phyloP scores from a whole-genome alignment of 495 filamentous ascomycete genomes.

The Trichoderma gamsii region DNA sequence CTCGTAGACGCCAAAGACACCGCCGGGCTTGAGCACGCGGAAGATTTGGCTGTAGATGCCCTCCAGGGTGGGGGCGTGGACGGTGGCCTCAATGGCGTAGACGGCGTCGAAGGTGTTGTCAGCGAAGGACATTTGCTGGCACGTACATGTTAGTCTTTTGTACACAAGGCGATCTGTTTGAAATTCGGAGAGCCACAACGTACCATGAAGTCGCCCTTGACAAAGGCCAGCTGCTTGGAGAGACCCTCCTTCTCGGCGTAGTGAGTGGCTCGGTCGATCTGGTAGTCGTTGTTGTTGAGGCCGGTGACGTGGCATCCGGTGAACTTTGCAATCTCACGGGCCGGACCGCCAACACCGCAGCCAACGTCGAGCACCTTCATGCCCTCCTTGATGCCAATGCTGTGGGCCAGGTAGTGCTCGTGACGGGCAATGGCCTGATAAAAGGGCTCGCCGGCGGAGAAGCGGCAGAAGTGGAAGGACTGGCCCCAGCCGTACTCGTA shows the following conservation, averaged over 20 bases:
- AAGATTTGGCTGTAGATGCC: slow-evolving; percentile 93
- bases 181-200: slow-evolving; percentile 14
- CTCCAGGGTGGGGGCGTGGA: slow-evolving; percentile 89
- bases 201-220: slow-evolving; percentile 98
- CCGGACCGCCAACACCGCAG: slow-evolving; percentile 96
- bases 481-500: slow-evolving; percentile 97
- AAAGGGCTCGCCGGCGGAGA: slow-evolving; percentile 82
- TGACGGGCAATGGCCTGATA: slow-evolving; percentile 91
- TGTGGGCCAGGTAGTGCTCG: slow-evolving; percentile 94
- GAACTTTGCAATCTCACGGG: slow-evolving; percentile 94
- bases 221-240: slow-evolving; percentile 73
- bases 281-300: slow-evolving; percentile 99
- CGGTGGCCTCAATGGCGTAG: slow-evolving; percentile 96
- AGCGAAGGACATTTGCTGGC: slow-evolving; percentile 90
- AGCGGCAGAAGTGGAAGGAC: slow-evolving; percentile 97
- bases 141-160: slow-evolving; percentile 17
- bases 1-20: slow-evolving; percentile 95
- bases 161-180: background rate
- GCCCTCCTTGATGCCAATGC: slow-evolving; percentile 75
- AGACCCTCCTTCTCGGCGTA: slow-evolving; percentile 81
- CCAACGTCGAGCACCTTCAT: slow-evolving; percentile 96
- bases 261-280: slow-evolving; percentile 86
- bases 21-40: slow-evolving; percentile 93
- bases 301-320: slow-evolving; percentile 83
- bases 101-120: slow-evolving; percentile 90